A percentile compares a stretch with the other conserved stretches of the same genome.
Evolutionary conservation across 371 early-diverging fungal genomes (phyloP).

Genomic region (Rhizomucor pusillus): DNA sequence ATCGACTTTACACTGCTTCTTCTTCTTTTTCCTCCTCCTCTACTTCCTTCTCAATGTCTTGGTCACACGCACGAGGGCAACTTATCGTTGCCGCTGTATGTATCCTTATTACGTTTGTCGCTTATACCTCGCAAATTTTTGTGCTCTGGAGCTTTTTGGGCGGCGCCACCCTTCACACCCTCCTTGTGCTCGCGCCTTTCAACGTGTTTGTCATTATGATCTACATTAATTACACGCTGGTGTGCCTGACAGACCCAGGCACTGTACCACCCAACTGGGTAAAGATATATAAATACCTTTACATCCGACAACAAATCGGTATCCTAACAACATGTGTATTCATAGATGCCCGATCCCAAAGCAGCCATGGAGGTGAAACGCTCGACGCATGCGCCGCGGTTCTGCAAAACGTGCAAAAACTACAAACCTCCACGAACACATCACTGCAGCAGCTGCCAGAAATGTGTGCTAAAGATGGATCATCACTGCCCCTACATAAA

Average conservation of each 20-base stretch:
- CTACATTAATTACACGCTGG: constrained; percentile 80
- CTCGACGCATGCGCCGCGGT: constrained; percentile 67
- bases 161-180: constrained; percentile 15
- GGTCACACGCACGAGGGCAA: constrained; percentile 23
- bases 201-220: constrained; percentile 65
- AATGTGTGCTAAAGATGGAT: constrained; percentile 89
- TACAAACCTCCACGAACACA: constrained; percentile 84
- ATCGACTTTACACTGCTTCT: constrained; percentile 1
- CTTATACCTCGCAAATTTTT: constrained; percentile 41
- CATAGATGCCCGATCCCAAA: constrained; percentile 48
- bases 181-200: constrained; percentile 59
- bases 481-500: constrained; percentile 98
- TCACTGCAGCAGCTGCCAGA: constrained; percentile 78
- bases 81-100: constrained; percentile 27
- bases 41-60: constrained; percentile 9
- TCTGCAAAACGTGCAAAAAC: constrained; percentile 71
- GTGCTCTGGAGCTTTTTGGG: constrained; percentile 39
- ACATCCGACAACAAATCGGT: constrained; percentile 1
- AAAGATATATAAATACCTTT: too few relatives aligned
- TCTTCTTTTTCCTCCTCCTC: constrained; percentile 2
- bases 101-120: constrained; percentile 25
- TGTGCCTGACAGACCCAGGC: constrained; percentile 79
- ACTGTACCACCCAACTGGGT: constrained; percentile 72
- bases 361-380: constrained; percentile 68
- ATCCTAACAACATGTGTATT: not conserved